phyloP scores from a whole-genome alignment of 106 monocot genomes.

The Xerophyta viscosa region DNA sequence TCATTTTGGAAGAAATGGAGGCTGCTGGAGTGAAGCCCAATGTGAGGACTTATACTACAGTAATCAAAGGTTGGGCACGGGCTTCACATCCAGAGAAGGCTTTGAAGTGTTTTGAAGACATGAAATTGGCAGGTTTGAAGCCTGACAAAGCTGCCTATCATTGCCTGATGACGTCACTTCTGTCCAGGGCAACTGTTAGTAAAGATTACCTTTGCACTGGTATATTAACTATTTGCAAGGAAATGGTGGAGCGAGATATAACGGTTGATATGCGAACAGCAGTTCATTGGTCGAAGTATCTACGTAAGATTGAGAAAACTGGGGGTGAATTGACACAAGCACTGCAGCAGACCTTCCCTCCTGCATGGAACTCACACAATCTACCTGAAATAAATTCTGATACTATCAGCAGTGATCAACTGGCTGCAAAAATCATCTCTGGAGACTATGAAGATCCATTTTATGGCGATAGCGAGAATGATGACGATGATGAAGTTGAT shows the following conservation, averaged over 20 bases:
- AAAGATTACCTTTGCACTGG: conserved; percentile 59
- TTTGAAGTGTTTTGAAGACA: conserved; percentile 69
- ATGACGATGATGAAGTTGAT: neutral
- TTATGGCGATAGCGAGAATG: conserved; percentile 7
- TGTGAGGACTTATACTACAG: conserved; percentile 81
- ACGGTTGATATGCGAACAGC: conserved; percentile 84
- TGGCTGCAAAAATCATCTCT: neutral
- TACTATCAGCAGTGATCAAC: conserved; percentile 3
- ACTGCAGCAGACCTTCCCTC: conserved; percentile 83
- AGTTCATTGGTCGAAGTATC: conserved; percentile 78
- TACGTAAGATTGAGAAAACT: conserved; percentile 73
- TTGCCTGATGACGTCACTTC: conserved; percentile 80
- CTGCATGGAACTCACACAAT: conserved; percentile 72
- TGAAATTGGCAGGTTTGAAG: conserved; percentile 63
- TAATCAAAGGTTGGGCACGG: conserved; percentile 88
- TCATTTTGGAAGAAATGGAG: conserved; percentile 81
- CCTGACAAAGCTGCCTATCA: conserved; percentile 94
- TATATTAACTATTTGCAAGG: conserved; percentile 68
- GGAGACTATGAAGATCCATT: conserved; percentile 4
- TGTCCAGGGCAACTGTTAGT: conserved; percentile 68
- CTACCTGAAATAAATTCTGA: conserved; percentile 4
- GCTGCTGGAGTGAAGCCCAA: conserved; percentile 67
- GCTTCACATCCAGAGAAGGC: conserved; percentile 90
- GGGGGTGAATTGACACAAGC: conserved; percentile 90
- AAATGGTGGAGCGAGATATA: conserved; percentile 70